Base-by-base conservation (phyloP, 331 rosid species). In the Pyrus hybrid region DNA sequence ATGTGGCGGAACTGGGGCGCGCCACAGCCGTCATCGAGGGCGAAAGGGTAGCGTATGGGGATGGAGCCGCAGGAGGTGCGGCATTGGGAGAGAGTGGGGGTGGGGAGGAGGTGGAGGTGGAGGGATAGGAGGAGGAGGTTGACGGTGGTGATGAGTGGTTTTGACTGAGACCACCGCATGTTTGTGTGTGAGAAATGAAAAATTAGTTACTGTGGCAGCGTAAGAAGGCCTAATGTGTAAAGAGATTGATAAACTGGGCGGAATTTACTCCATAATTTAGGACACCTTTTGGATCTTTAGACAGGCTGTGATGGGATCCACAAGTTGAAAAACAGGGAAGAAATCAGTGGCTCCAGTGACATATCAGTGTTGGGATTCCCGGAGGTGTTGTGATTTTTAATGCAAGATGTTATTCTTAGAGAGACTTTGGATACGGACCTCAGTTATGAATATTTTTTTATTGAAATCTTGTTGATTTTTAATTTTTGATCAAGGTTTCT, bases 11-110 rank as follows among this genome's bases (percentile, higher is more conserved):
- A 90, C 68, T 89, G 97, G 3, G 98, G 98, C 8, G 96, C 93
- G 11, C 97, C 97, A 53, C 98, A 93, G 9, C 98, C 98, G 51
- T 91, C 98, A 71, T 93, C 93, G 51, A 91, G 30, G 54, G 88
- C 96, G 64, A 93, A 93, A 1, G 96, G 98, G 90, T 91, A 86
- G 70, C 80, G 84, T 65, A 93, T 87, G 69, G 97, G 80, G 71
- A 93, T 79, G 81, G 13, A 80, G 16, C 93, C 92, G 72, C 98
- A 93, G 49, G 88, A 77, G 74, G 33, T 86, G 60, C 90, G 91
- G 93, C 98, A 93, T 4, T 83, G 88, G 6, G 96, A 29, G 30
- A 29, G 30, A 29, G 30, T 29, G 30, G 30, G 30, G 30, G 30
- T 29, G 30, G 30, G 30, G 30, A 29, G 30, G 30, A 29, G 30